Conservation (phyloP, 73 alveolate species). For the Blepharisma japonicum region DNA sequence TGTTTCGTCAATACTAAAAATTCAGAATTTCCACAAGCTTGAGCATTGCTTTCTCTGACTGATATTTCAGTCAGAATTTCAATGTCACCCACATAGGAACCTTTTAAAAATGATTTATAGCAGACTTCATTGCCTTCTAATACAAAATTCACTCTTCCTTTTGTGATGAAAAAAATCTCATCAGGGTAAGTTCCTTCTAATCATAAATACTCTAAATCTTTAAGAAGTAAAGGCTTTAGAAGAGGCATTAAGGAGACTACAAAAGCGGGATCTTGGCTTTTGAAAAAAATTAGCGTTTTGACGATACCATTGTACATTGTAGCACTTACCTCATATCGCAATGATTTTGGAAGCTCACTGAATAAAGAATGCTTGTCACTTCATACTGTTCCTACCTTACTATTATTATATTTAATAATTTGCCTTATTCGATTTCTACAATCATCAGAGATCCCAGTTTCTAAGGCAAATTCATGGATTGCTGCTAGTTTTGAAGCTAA, state of each 20-base stretch:
- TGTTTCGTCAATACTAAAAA: background rate
- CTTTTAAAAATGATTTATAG: slow-evolving; percentile 50
- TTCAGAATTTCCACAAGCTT: background rate
- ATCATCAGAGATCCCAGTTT: background rate
- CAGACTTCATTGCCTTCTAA: slow-evolving; percentile 45
- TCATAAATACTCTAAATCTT: background rate
- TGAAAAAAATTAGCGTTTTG: background rate
- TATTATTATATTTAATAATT: background rate
- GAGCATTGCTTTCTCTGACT: slow-evolving; percentile 17
- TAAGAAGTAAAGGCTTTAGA: background rate
- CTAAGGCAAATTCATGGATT: slow-evolving; percentile 13
- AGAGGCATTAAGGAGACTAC: background rate
- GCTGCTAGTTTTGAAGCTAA: background rate
- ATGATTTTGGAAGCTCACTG: background rate
- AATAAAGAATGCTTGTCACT: background rate
- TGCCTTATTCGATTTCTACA: slow-evolving; percentile 5
- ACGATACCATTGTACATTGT: background rate
- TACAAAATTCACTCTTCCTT: slow-evolving; percentile 49
- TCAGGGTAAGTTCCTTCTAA: slow-evolving; percentile 1
- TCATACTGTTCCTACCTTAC: background rate
- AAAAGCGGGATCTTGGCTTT: background rate
- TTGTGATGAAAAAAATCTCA: slow-evolving; percentile 27
- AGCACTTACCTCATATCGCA: background rate
- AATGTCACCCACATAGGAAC: slow-evolving; percentile 57
- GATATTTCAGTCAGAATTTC: slow-evolving; percentile 32